Base-by-base conservation (phyloP, 768 basidiomycete species). In the Hygrophoropsis aurantiaca region DNA sequence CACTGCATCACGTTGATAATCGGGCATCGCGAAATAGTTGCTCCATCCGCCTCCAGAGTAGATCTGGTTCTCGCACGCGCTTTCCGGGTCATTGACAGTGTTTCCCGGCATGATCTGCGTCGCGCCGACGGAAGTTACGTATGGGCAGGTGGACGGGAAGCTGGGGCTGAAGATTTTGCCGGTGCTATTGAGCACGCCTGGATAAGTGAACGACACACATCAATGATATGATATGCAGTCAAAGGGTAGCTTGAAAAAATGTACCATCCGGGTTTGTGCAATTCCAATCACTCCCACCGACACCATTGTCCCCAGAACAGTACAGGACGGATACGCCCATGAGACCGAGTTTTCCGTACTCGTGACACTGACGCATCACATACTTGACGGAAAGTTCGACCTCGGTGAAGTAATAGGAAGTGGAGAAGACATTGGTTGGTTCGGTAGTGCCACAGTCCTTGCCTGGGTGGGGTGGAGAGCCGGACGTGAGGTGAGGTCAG, bases 101-200 rank as follows among this genome's bases (percentile, higher is more conserved):
- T 52, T 35, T 26, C 60, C 61, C 11, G 63, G 58, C 33, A 66
- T 65, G 25, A 72, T 58, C 49, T 72, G 70, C 2, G 74, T 75
- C 9, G 70, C 75, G 18, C 75, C 72, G 18, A 74, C 60, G 6
- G 66, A 58, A 18, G 72, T 73, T 5, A 73, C 60, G 60, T 62
- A 74, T 5, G 73, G 73, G 51, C 73, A 74, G 0, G 71, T 60
- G n/a, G 51, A 63, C 3, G 71, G 74, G 70, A 70, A 77, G 2
- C 61, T 55, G 10, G 80, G 80, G 43, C 78, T 77, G 72, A 82
- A 81, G 15, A 70, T 66, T 6, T 62, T 74, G n/a, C 77, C 78
- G 50, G 77, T 72, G 78, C 26, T 5, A 27, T 16, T 42, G 41
- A 45, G 44, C 18, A 26, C 27, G n/a, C 19, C 37, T 11, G 2